A percentile compares a stretch with the other conserved stretches of the same genome.
Evolutionary conservation across 768 basidiomycete genomes (phyloP).

Genomic region (Collybiopsis luxurians): DNA sequence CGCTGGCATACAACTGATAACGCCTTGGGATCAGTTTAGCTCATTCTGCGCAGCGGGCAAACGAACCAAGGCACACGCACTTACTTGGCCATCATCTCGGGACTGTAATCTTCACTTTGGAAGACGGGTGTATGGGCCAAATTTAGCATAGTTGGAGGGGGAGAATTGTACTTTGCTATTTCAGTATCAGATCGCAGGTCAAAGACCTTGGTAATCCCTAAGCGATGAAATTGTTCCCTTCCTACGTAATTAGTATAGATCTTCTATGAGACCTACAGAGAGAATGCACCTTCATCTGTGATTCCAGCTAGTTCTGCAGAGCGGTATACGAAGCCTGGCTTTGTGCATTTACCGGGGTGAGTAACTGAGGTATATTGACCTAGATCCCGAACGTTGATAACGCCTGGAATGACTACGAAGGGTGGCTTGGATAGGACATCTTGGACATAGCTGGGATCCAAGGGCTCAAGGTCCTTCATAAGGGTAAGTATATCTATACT

Average conservation of each 20-base stretch:
- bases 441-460: constrained; percentile 65
- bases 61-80: constrained; percentile 38
- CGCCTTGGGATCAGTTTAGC: constrained; percentile 37
- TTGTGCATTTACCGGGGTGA: constrained; percentile 49
- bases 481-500: neutral
- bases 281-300: constrained; percentile 58
- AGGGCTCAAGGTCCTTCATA: constrained; percentile 55
- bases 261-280: too few relatives aligned
- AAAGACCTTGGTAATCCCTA: constrained; percentile 68
- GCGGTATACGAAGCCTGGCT: constrained; percentile 57
- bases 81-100: constrained; percentile 81
- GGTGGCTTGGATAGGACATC: constrained; percentile 66
- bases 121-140: constrained; percentile 66
- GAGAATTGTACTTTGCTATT: constrained; percentile 68
- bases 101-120: constrained; percentile 74
- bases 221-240: constrained; percentile 48
- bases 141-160: constrained; percentile 60
- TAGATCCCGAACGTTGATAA: constrained; percentile 73
- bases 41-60: neutral
- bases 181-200: constrained; percentile 82
- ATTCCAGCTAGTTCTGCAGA: constrained; percentile 73
- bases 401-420: constrained; percentile 69
- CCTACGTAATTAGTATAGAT: constrained; percentile 36
- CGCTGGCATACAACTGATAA: constrained; percentile 74
- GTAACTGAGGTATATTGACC: constrained; percentile 55